Conservation (phyloP, 345 rosid species). For the Raphanus raphanistrum region DNA sequence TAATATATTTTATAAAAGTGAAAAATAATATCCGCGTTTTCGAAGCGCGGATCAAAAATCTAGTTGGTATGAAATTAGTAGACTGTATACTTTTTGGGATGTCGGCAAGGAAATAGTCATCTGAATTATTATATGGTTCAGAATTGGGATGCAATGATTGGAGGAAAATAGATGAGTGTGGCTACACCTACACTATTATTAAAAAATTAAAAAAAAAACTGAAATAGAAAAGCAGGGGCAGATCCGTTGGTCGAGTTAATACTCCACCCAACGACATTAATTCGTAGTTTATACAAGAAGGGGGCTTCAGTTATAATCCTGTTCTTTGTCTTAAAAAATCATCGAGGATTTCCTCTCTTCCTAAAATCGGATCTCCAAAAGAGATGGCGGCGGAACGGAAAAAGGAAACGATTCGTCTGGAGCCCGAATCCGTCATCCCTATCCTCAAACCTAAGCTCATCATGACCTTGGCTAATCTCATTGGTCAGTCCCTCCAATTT, state of each 20-base stretch:
- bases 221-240: neutral
- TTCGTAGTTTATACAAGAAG: neutral
- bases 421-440: constrained; percentile 91
- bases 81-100: neutral
- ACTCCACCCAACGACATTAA: constrained; percentile 26
- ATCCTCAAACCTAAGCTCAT: constrained; percentile 87
- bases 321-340: neutral
- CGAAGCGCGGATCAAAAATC: no score
- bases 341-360: neutral
- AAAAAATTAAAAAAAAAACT: neutral
- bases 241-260: constrained; percentile 25
- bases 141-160: neutral
- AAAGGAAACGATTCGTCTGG: constrained; percentile 75
- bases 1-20: no score
- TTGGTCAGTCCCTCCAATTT: constrained; percentile 48
- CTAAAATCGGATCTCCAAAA: neutral
- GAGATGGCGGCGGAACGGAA: constrained; percentile 40
- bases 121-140: neutral
- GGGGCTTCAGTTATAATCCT: constrained; percentile 9
- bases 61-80: neutral
- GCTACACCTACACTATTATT: neutral
- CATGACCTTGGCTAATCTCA: constrained; percentile 94
- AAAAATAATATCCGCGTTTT: no score
- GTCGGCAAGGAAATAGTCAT: constrained; percentile 30
- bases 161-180: neutral